A percentile compares a stretch with the other conserved stretches of the same genome.
phyloP scores from a whole-genome alignment of 2,329 filamentous ascomycete species.

The Ceratocystis variospora region DNA sequence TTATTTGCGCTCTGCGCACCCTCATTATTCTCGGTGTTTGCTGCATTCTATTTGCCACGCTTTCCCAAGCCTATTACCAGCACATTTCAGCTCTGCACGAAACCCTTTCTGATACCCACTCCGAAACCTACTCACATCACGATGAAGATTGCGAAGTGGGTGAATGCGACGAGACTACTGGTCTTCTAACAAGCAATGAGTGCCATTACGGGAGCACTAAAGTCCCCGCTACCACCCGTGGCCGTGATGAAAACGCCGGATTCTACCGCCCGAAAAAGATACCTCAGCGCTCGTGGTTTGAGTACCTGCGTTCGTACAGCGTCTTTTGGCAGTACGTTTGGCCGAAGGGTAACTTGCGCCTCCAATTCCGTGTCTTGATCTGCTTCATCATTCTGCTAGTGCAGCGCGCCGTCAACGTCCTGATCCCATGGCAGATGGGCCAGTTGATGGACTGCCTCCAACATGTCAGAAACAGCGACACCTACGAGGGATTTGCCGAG shows the following conservation, averaged over 20 bases:
- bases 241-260: conserved; percentile 49
- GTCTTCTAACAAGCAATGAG: conserved; percentile 35
- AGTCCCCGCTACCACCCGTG: conserved; percentile 25
- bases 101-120: conserved; percentile 3
- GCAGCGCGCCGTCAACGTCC: conserved; percentile 72
- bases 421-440: conserved; percentile 72
- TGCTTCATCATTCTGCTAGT: conserved; percentile 70
- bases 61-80: conserved; percentile 7
- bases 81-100: background rate
- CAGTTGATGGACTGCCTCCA: conserved; percentile 63
- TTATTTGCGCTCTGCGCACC: conserved; percentile 47
- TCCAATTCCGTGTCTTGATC: conserved; percentile 66
- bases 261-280: conserved; percentile 83
- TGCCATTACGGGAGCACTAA: conserved; percentile 8
- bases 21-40: conserved; percentile 47
- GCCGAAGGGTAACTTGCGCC: conserved; percentile 61
- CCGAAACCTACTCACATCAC: conserved; percentile 15
- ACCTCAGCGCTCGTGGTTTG: conserved; percentile 85
- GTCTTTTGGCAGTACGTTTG: conserved; percentile 95
- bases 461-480: conserved; percentile 35
- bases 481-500: conserved; percentile 23
- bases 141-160: conserved; percentile 29
- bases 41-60: conserved; percentile 36
- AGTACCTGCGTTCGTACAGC: conserved; percentile 83
- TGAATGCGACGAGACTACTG: conserved; percentile 44